These are phyloP conservation scores for Kazachstania martiniae DNA, from an alignment of 805 yeast species.

Conservation along the genomic window DNA sequence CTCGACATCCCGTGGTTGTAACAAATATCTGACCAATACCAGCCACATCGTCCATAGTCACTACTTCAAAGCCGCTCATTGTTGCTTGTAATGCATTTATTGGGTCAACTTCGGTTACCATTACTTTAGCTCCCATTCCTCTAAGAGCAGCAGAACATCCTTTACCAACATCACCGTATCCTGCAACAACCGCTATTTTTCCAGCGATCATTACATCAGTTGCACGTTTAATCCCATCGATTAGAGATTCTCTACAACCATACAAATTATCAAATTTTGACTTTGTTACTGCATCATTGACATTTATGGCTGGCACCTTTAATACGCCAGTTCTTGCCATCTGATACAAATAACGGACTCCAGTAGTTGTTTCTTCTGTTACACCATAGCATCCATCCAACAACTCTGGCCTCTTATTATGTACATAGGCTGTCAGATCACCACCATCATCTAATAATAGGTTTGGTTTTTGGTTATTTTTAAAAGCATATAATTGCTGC, in stretches of 20 bases:
- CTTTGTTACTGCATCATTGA: slow-evolving; percentile 97
- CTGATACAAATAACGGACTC: slow-evolving; percentile 98
- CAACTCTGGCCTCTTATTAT: slow-evolving; percentile 96
- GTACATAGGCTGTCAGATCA: slow-evolving; percentile 92
- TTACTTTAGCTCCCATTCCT: slow-evolving; percentile 98
- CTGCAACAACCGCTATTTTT: slow-evolving; percentile 97
- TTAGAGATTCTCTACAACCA: slow-evolving; percentile 98
- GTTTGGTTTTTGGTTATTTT: slow-evolving; percentile 89
- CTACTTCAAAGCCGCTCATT: slow-evolving; percentile 95
- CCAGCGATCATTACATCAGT: slow-evolving; percentile 99
- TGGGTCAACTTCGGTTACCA: slow-evolving; percentile 95
- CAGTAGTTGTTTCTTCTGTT: slow-evolving; percentile 98
- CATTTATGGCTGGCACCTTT: slow-evolving; percentile 98
- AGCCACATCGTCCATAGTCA: slow-evolving; percentile 90
- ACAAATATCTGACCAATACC: slow-evolving; percentile 92
- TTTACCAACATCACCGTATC: slow-evolving; percentile 99
- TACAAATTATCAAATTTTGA: slow-evolving; percentile 98
- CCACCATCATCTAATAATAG: slow-evolving; percentile 99
- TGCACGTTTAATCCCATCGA: slow-evolving; percentile 99
- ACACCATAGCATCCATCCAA: slow-evolving; percentile 88
- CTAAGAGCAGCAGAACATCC: slow-evolving; percentile 98
- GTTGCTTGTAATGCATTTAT: slow-evolving; percentile 99
- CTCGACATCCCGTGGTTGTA: slow-evolving; percentile 99
- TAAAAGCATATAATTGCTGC: slow-evolving; percentile 96
- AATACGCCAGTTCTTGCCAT: slow-evolving; percentile 77